Evolutionary conservation across 768 basidiomycete genomes (phyloP).

Genomic region (Mycena rosella): DNA sequence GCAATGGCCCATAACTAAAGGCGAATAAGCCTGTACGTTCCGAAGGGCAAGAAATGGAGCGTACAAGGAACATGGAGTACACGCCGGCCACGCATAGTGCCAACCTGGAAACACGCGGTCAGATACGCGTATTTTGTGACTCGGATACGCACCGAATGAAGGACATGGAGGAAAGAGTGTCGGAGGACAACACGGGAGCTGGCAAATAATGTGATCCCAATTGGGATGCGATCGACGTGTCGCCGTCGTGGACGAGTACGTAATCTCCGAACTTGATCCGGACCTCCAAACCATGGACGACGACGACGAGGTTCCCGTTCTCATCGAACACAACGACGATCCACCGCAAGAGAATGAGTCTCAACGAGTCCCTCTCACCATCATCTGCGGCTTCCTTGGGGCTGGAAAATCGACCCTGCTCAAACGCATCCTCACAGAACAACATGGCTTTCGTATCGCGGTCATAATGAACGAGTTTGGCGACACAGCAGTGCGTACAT

Average conservation of each 20-base stretch:
- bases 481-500: constrained; percentile 84
- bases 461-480: constrained; percentile 99
- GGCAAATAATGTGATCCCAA: constrained; percentile 3
- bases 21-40: constrained; percentile 11
- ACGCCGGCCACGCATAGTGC: constrained; percentile 87
- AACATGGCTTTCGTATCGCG: constrained; percentile 95
- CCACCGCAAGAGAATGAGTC: constrained; percentile 54
- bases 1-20: constrained; percentile 89
- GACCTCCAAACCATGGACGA: not conserved
- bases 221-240: constrained; percentile 29
- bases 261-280: too few relatives aligned
- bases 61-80: constrained; percentile 92
- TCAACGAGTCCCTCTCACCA: constrained; percentile 81
- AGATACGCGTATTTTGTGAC: constrained; percentile 13
- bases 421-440: constrained; percentile 90
- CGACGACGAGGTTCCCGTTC: not conserved
- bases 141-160: constrained; percentile 35
- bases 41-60: constrained; percentile 38
- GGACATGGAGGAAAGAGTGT: constrained; percentile 31
- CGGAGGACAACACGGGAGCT: too few relatives aligned
- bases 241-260: not conserved
- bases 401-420: constrained; percentile 95
- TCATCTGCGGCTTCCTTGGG: constrained; percentile 95
- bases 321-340: constrained; percentile 67
- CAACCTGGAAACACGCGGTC: constrained; percentile 58